Evolutionary conservation across 2,329 filamentous ascomycete genomes (phyloP).

Genomic region (Thelonectria rubi): DNA sequence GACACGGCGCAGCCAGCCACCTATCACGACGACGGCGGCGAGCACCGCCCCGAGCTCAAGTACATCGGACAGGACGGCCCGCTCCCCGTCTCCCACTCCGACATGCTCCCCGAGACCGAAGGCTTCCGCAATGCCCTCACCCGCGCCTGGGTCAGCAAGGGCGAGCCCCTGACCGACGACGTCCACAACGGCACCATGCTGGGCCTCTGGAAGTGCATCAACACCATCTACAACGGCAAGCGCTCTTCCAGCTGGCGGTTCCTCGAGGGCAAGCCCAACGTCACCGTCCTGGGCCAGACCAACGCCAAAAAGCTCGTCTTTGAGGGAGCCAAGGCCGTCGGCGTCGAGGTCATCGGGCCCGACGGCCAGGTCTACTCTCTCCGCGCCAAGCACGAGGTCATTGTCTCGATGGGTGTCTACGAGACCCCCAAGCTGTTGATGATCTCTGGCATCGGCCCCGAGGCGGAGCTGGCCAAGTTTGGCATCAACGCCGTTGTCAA

Average conservation of each 20-base stretch:
- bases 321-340: constrained; percentile 53
- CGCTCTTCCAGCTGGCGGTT: constrained; percentile 62
- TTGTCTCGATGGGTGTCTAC: constrained; percentile 62
- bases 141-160: constrained; percentile 63
- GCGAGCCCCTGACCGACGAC: constrained; percentile 60
- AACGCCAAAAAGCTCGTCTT: constrained; percentile 64
- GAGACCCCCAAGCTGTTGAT: constrained; percentile 73
- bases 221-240: constrained; percentile 66
- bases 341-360: constrained; percentile 56
- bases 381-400: constrained; percentile 59
- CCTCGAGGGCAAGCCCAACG: constrained; percentile 62
- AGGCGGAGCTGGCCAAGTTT: constrained; percentile 59
- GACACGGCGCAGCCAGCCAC: constrained; percentile 49
- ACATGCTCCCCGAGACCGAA: constrained; percentile 60
- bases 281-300: constrained; percentile 58
- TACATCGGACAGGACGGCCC: constrained; percentile 63
- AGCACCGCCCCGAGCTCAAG: constrained; percentile 55
- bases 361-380: constrained; percentile 53
- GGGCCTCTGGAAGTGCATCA: constrained; percentile 62
- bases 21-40: constrained; percentile 63
- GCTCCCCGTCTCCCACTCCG: constrained; percentile 62
- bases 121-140: constrained; percentile 60
- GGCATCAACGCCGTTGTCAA: constrained; percentile 64
- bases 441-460: constrained; percentile 70
- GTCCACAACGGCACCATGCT: constrained; percentile 65